Evolutionary conservation across 345 rosid species (phyloP).

Genomic region (Pugionium cornutum): DNA sequence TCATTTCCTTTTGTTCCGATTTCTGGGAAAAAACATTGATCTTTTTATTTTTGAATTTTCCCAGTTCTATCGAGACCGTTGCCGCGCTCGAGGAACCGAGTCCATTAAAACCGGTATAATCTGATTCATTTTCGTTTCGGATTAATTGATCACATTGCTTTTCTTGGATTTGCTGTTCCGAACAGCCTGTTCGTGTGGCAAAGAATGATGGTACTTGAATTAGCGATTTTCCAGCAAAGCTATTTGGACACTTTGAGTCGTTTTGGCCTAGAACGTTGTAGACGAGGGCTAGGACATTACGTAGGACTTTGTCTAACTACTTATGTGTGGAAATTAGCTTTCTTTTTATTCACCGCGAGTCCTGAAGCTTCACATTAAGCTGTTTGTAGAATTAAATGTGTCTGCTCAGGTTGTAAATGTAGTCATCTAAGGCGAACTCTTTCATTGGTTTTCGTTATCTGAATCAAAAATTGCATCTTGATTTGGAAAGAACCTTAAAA

Average conservation of each 20-base stretch:
- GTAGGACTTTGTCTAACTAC: slow-evolving; percentile 5
- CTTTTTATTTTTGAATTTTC: slow-evolving; percentile 8
- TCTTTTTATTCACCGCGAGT: background rate
- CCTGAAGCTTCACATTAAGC: too few species aligned
- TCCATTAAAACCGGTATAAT: slow-evolving; percentile 63
- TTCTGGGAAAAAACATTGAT: background rate
- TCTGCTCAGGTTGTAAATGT: background rate
- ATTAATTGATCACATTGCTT: background rate
- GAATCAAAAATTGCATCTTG: background rate
- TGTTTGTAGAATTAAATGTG: background rate
- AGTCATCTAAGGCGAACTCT: background rate
- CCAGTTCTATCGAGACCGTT: slow-evolving; percentile 61
- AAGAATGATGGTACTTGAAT: background rate
- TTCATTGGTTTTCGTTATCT: too few species aligned
- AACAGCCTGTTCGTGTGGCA: background rate
- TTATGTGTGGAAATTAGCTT: background rate
- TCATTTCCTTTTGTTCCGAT: background rate
- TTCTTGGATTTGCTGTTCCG: background rate
- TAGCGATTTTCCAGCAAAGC: background rate
- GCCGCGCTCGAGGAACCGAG: slow-evolving; percentile 78
- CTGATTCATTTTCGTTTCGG: slow-evolving; percentile 10
- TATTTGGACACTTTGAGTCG: too few species aligned
- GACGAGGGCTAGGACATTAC: background rate
- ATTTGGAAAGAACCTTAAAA: slow-evolving; percentile 5
- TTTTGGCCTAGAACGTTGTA: background rate